Base-by-base conservation (phyloP, 2,329 filamentous ascomycete species). In the Didymella arachidicola region DNA sequence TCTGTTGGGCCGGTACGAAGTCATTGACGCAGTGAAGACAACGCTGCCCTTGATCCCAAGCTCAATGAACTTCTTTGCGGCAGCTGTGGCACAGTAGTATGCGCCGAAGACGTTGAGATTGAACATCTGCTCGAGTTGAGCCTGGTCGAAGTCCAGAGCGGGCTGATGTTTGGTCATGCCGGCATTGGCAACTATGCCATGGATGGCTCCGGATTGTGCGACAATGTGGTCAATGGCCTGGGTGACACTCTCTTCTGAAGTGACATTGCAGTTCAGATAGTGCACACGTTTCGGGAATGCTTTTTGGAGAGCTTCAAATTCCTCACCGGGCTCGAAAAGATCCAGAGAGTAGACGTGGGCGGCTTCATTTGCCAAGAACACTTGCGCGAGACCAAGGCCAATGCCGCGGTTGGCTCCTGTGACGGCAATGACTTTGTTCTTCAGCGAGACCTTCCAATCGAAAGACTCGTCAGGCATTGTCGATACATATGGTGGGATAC, bases 111-210 rank as follows among this genome's bases (percentile, higher is more conserved):
- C 79, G 64, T 84, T 84, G 42, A 85, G 77, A 49, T 76, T 77
- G 64, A 81, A 83, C 11, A 83, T 68, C 34, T 76, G 72, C 61
- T 82, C 77, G 27, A 83, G 79, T 58, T 83, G 80, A 36, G 81
- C 80, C 10, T 76, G 77, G 8, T 80, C 81, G 47, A 83, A 84
- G 48, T 85, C 79, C 11, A 84, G 71, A 0, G 82, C 82, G 3
- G 82, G 73, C 69, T 84, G 83, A 61, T 83, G 81, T 64, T 82
- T 82, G 22, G 82, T 84, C 53, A 79, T 76, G 41, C 82, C 82
- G 2, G 82, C 82, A 57, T 84, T 84, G 34, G 78, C 79, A 14
- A 84, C 79, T 74, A 85, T 81, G 12, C 82, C 82, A 57, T 84
- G 79, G n/a, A 84, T 69, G 4, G 74, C 77, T 29, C 82, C 82